These are phyloP conservation scores for Yarrowia divulgata DNA, from an alignment of 805 yeast genomes.

Conservation along the genomic window DNA sequence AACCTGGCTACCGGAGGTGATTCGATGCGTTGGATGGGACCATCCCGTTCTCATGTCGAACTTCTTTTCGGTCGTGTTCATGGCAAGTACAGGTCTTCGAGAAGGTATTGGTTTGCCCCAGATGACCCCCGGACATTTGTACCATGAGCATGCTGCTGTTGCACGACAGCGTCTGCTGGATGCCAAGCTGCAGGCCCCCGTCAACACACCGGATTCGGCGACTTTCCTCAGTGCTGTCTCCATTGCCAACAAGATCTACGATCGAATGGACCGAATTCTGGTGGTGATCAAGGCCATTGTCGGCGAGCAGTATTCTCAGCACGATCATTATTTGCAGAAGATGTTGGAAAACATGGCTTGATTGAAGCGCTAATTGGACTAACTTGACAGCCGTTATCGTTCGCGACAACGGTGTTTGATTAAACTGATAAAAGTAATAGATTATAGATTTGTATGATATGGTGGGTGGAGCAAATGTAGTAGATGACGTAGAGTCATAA, in stretches of 20 bases:
- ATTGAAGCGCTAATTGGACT: too few species aligned
- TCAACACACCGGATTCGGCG: conserved; percentile 44
- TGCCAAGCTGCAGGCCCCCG: conserved; percentile 7
- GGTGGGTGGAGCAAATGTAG: too few species aligned
- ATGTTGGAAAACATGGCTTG: conserved; percentile 25
- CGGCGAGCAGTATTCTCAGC: conserved; percentile 49
- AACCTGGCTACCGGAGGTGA: conserved; percentile 43
- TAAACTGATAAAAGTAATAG: too few species aligned
- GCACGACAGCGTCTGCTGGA: conserved; percentile 1
- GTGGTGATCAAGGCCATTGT: conserved; percentile 49
- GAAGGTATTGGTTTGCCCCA: conserved; percentile 49
- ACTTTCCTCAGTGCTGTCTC: conserved; percentile 45
- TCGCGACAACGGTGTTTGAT: too few species aligned
- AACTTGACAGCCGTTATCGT: too few species aligned
- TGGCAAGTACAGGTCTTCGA: conserved; percentile 47
- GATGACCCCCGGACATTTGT: conserved; percentile 48
- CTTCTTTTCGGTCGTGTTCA: conserved; percentile 48
- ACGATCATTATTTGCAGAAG: conserved; percentile 41
- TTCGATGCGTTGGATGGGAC: conserved; percentile 49
- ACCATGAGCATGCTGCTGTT: conserved; percentile 28
- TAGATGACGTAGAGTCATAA: too few species aligned
- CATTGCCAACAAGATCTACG: conserved; percentile 47
- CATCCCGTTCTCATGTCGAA: conserved; percentile 46
- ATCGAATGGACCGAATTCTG: conserved; percentile 49
- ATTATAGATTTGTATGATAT: too few species aligned